These are phyloP conservation scores for Rauvolfia tetraphylla DNA, from an alignment of 257 asterid genomes.

Conservation along the genomic window DNA sequence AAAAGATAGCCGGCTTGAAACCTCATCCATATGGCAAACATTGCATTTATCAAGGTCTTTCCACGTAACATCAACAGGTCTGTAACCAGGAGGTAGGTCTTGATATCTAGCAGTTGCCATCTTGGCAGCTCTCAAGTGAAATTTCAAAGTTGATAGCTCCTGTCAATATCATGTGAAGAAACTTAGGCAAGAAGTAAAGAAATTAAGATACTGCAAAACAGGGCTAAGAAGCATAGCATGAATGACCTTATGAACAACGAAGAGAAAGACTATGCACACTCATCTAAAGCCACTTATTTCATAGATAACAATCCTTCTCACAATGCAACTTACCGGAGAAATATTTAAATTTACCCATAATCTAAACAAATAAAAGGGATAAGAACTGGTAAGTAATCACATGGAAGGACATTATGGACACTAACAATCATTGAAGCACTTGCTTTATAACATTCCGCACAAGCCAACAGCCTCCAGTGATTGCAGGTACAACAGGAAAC, in stretches of 20 bases:
- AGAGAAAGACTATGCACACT: neutral
- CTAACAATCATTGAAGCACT: neutral
- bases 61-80: slow-evolving; percentile 89
- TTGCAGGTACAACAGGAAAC: neutral
- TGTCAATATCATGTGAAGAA: slow-evolving; percentile 31
- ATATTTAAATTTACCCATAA: neutral
- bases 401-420: neutral
- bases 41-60: slow-evolving; percentile 97
- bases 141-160: slow-evolving; percentile 63
- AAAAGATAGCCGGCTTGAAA: slow-evolving; percentile 26
- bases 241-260: neutral
- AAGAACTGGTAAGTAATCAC: neutral
- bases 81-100: slow-evolving; percentile 52
- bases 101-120: slow-evolving; percentile 45
- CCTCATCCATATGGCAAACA: slow-evolving; percentile 99
- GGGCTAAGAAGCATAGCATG: neutral
- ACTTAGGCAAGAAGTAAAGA: slow-evolving; percentile 21
- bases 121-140: slow-evolving; percentile 45
- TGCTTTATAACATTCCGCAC: neutral
- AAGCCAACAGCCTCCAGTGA: neutral
- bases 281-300: neutral
- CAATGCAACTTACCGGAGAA: neutral
- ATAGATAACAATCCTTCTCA: neutral
- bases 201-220: neutral
- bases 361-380: neutral